Conservation (phyloP, 352 stramenopile species). For the Globisporangium paroecandrum region DNA sequence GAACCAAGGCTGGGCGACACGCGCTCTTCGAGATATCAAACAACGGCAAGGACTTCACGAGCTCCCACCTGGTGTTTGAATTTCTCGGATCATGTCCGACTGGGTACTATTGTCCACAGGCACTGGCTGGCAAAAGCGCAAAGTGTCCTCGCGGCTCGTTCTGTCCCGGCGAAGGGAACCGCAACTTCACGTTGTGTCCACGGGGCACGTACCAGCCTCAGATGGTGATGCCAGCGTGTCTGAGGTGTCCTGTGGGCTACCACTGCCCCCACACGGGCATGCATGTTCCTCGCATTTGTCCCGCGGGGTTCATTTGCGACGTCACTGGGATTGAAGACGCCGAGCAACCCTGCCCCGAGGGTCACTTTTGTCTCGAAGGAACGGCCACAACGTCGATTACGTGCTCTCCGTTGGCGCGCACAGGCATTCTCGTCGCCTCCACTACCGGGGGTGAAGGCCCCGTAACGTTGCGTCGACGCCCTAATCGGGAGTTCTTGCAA, state of each 20-base stretch:
- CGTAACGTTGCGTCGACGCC: slow-evolving; percentile 38
- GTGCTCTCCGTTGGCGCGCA: slow-evolving; percentile 53
- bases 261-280: slow-evolving; percentile 92
- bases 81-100: slow-evolving; percentile 79
- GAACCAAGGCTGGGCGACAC: slow-evolving; percentile 16
- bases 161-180: slow-evolving; percentile 72
- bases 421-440: slow-evolving; percentile 38
- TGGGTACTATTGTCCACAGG: slow-evolving; percentile 85
- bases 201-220: slow-evolving; percentile 93
- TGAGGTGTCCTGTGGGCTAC: slow-evolving; percentile 94
- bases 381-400: slow-evolving; percentile 92
- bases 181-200: slow-evolving; percentile 94
- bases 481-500: slow-evolving; percentile 14
- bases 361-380: slow-evolving; percentile 94
- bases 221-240: slow-evolving; percentile 71
- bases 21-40: slow-evolving; percentile 91
- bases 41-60: slow-evolving; percentile 94
- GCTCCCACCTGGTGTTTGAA: slow-evolving; percentile 68
- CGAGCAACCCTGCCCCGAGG: slow-evolving; percentile 92
- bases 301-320: slow-evolving; percentile 93
- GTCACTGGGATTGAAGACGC: slow-evolving; percentile 89
- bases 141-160: slow-evolving; percentile 73
- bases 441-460: slow-evolving; percentile 31
- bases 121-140: slow-evolving; percentile 37
- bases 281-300: slow-evolving; percentile 92